Evolutionary conservation across 257 asterid genomes (phyloP), one percentile per base, ranked within the genome.

Genomic region (Rauvolfia tetraphylla): DNA sequence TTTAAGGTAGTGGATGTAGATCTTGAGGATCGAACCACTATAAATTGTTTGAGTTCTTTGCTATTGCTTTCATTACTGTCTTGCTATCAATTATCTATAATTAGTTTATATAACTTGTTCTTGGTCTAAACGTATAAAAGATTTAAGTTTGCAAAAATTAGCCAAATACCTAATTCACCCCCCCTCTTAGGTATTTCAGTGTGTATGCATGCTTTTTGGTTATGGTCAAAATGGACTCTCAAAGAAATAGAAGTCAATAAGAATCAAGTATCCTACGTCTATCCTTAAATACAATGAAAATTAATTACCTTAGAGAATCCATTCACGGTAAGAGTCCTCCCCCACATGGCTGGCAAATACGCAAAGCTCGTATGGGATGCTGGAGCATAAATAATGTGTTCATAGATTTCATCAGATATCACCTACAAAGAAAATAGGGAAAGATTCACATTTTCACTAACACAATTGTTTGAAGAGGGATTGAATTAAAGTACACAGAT

Each of bases 321-420:
- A 76, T 95, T 95, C 58, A 93, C 96, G 5, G 98, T 95, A 86
- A 95, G 80, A 82, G 99, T 91, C 87, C 99, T 82, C 58, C 88
- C 96, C 95, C 96, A 93, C 99, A 95, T 95, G 80, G 92, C 97
- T 0, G 96, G 98, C 87, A 95, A 86, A 74, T 97, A 89, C 61
- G 98, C 99, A 79, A 95, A 95, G 90, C 99, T 95, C 18, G 92
- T 89, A 87, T 93, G 98, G 79, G 88, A 86, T 74, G 99, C 99
- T 1, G 99, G 99, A 63, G 96, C 83, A 83, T 93, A 95, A 76
- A 95, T 95, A 75, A 95, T 93, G 83, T 95, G 99, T 81, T 93
- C 98, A 54, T 95, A 95, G 74, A 89, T 95, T 87, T 93, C 99
- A 90, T 93, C 99, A 68, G 96, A 95, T 74, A 95, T 80, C 73